A percentile compares a stretch with the other conserved stretches of the same genome.
Conservation (phyloP, 495 filamentous ascomycete species). For the Penicillium robsamsonii region DNA sequence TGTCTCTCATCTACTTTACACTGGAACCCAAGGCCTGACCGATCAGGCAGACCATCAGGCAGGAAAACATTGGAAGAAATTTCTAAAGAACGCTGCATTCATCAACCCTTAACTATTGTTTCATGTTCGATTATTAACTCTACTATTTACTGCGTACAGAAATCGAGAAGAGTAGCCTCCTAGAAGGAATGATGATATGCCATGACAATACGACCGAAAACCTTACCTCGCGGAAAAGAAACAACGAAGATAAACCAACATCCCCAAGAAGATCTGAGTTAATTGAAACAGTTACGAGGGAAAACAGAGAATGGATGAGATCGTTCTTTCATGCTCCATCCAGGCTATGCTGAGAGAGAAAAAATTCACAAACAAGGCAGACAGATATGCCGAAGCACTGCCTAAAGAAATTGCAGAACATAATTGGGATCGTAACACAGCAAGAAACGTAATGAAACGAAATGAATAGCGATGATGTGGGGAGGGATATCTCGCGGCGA, state of each 20-base stretch:
- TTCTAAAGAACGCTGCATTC: not conserved
- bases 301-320: conserved; percentile 19
- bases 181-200: not conserved
- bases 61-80: not conserved
- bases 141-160: not conserved
- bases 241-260: not conserved
- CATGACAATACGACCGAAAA: conserved; percentile 1
- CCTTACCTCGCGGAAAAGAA: not conserved
- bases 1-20: not conserved
- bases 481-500: conserved; percentile 6
- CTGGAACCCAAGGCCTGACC: not conserved
- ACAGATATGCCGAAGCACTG: conserved; percentile 12
- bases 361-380: conserved; percentile 13
- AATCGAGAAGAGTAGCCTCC: not conserved
- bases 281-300: conserved; percentile 9
- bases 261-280: not conserved
- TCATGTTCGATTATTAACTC: not conserved
- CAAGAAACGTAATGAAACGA: conserved; percentile 10
- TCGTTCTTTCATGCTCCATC: conserved; percentile 47
- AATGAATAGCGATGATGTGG: conserved; percentile 9
- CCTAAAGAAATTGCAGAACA: conserved; percentile 17
- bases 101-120: not conserved
- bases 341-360: conserved; percentile 43
- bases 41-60: not conserved
- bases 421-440: conserved; percentile 14